Base-by-base conservation (phyloP, 306 rosid species). In the Rosa persica region DNA sequence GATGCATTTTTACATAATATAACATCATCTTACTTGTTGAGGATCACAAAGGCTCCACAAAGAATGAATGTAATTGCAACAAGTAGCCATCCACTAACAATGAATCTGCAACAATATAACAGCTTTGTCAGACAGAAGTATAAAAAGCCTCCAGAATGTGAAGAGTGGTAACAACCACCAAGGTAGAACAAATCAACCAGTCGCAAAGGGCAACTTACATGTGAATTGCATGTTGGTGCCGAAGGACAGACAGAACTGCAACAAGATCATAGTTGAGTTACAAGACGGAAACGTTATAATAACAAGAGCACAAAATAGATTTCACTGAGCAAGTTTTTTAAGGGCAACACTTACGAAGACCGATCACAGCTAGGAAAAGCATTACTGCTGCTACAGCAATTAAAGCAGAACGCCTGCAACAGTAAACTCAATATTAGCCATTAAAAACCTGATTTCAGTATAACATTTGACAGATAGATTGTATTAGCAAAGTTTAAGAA, bases 21-120 rank as follows among this genome's bases (percentile, higher is more conserved):
- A 30, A 30, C 36, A 36, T 25, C 25, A 34, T 70, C 92, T 93
- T 91, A 95, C 99, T 88, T 93, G 83, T 90, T 88, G 54, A 95
- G 93, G 86, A 95, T 87, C 62, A 92, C 90, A 77, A 90, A 95
- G 70, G 90, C 90, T 80, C 98, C 99, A 72, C 96, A 93, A 72
- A 95, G 99, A 70, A 95, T 70, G 81, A 95, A 95, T 62, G 98
- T 91, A 80, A 88, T 62, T 57, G 93, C 94, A 55, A 93, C 98
- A 44, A 95, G 94, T 78, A 95, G 81, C 99, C 99, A 95, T 78
- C 99, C 99, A 77, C 94, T 87, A 71, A 93, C 25, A 70, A 95
- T 88, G 81, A 95, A 95, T 87, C 99, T 95, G 94, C 84, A 91
- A 81, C 36, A 80, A 82, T 13, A 71, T 57, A 71, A 76, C n/a